Evolutionary conservation across 139 green algal species (phyloP), one percentile per base, ranked within the genome.

Genomic region (Coccomyxa sp.): DNA sequence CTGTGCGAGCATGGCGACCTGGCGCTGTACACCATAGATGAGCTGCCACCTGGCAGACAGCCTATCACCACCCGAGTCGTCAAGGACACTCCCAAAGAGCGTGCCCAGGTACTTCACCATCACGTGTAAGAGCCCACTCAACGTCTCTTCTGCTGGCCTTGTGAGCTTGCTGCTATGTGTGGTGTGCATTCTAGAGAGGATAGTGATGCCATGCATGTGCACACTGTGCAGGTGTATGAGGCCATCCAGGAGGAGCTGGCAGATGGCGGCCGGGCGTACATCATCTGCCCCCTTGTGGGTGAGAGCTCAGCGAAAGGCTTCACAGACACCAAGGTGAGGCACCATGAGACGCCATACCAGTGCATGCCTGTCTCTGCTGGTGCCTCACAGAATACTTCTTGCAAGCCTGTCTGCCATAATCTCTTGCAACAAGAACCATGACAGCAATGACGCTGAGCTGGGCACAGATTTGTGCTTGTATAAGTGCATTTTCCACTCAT

Each of bases 1-100:
- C 88, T 98, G 39, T 88, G 91, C 0, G 55, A 85, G 14, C 86
- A 93, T 40, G 94, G 93, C 6, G 89, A 92, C 79, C 86, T 95
- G 76, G 78, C 72, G 12, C 78, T 77, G 36, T 88, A 76, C 64
- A 50, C 81, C 24, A 91, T 98, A 40, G 73, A 89, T 16, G 89
- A 93, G 71, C 77, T 91, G 79, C 93, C 93, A 14, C 89, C 94
- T 6, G 91, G 91, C 31, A 84, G 93, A 9, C 54, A 78, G 40
- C 87, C 84, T 18, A 87, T 97, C 6, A 34, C 18, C 31, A 93
- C 89, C 0, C 78, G 71, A 6, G 80, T 44, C 69, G 82, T 95
- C 55, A 8, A 74, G 33, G 87, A 92, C 54, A 75, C 69, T 9
- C 29, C 71, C 0, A 64, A 39, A 4, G 82, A 74, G 1, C 80